These are phyloP conservation scores for Pseudogymnoascus destructans DNA, from an alignment of 2,329 filamentous ascomycete species.

Conservation along the genomic window DNA sequence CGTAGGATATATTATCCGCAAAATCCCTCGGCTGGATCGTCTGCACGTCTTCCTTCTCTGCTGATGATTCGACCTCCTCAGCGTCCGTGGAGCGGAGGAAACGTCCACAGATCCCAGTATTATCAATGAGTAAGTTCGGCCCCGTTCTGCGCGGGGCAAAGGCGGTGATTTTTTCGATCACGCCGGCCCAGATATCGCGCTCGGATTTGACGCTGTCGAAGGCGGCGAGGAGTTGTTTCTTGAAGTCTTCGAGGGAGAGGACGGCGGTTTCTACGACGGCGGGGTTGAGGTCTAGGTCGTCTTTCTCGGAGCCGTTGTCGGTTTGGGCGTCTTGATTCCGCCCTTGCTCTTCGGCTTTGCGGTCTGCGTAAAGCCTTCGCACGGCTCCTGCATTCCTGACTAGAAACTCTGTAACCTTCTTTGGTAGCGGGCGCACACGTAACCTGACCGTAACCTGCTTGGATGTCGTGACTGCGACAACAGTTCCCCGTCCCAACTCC, in stretches of 20 bases:
- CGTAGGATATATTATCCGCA: slow-evolving; percentile 80
- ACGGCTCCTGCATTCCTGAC: slow-evolving; percentile 67
- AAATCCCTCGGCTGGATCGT: slow-evolving; percentile 53
- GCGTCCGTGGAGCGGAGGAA: not conserved
- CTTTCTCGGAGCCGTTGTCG: slow-evolving; percentile 23
- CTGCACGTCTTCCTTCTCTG: slow-evolving; percentile 29
- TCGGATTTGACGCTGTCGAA: slow-evolving; percentile 63
- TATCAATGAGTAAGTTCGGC: slow-evolving; percentile 80
- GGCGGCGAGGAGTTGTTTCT: slow-evolving; percentile 50
- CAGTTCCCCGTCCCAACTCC: slow-evolving; percentile 70
- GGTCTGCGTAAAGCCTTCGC: slow-evolving; percentile 64
- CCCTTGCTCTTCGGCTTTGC: slow-evolving; percentile 37
- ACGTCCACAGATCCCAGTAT: slow-evolving; percentile 55
- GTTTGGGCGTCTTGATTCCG: slow-evolving; percentile 26
- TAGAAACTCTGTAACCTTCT: slow-evolving; percentile 71
- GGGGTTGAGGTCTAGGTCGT: slow-evolving; percentile 38
- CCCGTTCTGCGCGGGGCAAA: slow-evolving; percentile 80
- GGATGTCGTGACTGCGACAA: slow-evolving; percentile 63
- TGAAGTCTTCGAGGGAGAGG: slow-evolving; percentile 65
- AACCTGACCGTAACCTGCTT: slow-evolving; percentile 73
- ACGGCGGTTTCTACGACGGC: slow-evolving; percentile 46
- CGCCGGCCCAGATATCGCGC: slow-evolving; percentile 62
- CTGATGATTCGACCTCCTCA: not conserved
- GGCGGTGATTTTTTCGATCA: slow-evolving; percentile 69
- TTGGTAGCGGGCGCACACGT: slow-evolving; percentile 65